Conservation (phyloP, 345 rosid species). For the Populus alba region DNA sequence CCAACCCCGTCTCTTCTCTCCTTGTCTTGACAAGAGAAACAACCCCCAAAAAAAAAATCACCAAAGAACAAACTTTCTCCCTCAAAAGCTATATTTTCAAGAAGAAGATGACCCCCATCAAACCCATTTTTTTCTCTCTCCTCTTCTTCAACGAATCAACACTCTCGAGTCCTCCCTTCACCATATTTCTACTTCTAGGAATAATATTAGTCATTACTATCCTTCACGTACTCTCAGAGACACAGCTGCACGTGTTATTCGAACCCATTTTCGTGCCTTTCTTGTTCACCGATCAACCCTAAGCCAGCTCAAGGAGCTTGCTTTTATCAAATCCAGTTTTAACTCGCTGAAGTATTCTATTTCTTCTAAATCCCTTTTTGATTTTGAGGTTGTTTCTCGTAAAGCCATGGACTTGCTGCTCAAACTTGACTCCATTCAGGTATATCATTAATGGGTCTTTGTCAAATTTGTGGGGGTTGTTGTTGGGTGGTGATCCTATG, state of each 20-base stretch:
- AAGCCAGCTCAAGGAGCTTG: conserved; percentile 75
- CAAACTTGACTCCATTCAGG: conserved; percentile 78
- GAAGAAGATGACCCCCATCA: conserved; percentile 17
- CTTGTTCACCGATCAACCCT: conserved; percentile 78
- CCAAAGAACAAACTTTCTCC: neutral
- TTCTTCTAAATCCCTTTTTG: conserved; percentile 45
- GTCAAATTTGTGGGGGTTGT: neutral
- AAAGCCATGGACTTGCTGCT: conserved; percentile 65
- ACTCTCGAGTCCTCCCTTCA: conserved; percentile 52
- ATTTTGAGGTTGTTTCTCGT: conserved; percentile 44
- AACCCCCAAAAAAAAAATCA: conserved; percentile 4
- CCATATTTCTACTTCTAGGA: conserved; percentile 25
- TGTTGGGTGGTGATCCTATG: conserved; percentile 69
- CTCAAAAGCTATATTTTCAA: conserved; percentile 9
- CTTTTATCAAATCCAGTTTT: conserved; percentile 59
- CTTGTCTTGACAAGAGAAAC: conserved; percentile 11
- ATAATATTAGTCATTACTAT: conserved; percentile 13
- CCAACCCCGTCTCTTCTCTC: conserved; percentile 15
- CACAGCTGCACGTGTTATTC: conserved; percentile 79
- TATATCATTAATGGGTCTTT: conserved; percentile 18
- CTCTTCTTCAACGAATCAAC: conserved; percentile 49
- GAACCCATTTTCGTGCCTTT: conserved; percentile 68
- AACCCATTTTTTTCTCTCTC: conserved; percentile 22
- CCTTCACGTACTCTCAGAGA: conserved; percentile 47
- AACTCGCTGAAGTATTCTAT: conserved; percentile 58